Base-by-base conservation (phyloP, 2,329 filamentous ascomycete genomes). In the Alternaria arbusti region DNA sequence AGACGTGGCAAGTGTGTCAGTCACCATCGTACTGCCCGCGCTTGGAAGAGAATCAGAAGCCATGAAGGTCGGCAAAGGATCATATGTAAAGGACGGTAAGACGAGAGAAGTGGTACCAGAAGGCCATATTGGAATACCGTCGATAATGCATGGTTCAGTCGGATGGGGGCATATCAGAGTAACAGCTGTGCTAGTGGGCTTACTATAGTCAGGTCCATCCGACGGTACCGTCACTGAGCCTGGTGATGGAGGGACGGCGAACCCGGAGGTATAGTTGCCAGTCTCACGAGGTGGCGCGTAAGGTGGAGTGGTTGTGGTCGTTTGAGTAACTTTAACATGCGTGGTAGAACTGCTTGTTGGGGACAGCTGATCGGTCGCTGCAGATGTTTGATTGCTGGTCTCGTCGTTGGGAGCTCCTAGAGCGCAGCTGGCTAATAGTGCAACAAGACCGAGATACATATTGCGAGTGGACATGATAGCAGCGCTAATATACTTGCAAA, bases 51-150 rank as follows among this genome's bases (percentile, higher is more conserved):
- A 5, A 1, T 13, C 25, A 46, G 40, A 45, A 22, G n/a, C 12
- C 17, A 30, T 45, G 13, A 40, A 52, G 6, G 25, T 59, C 22
- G 56, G 36, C 6, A 51, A 32, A 7, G 46, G 56, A 13, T 45
- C 26, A 20, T 44, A 59, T 13, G 23, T 17, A 22, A 45, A 51
- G 13, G 28, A 12, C n/a, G 45, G 51, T 13, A 56, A 7, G 12
- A 36, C 11, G 3, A 61, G 45, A 12, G 40, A 49, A 1, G 58
- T 61, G 3, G 45, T 56, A 0, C 45, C 45, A 26, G 22, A 51
- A 3, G 54, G 59, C 47, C 49, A 62, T 17, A 62, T 46, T 3
- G 54, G 23, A 15, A 58, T 62, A 17, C 59, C 54, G 15, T 58
- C 40, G 59, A 54, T 40, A 4, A 49, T 58, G 54, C 59, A 62